Base-by-base conservation (phyloP, 2,329 filamentous ascomycete species). In the Arthroderma sp. region DNA sequence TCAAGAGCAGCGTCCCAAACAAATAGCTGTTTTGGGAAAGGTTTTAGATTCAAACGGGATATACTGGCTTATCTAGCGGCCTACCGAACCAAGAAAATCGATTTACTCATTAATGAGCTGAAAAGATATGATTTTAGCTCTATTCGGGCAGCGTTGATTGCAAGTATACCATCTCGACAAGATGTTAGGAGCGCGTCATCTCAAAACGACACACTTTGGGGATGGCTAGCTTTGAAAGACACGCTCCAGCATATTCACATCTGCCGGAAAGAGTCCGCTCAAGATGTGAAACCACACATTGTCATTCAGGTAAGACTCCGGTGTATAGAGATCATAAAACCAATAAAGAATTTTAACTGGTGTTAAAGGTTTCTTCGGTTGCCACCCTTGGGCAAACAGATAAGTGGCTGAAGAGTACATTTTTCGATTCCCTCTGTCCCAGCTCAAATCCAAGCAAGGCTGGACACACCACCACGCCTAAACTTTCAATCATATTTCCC, bases 401-500 rank as follows among this genome's bases (percentile, higher is more conserved):
- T 42, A 75, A 72, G 43, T 94, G 86, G 86, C 66, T 94, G 0
- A 73, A 73, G 41, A 71, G 77, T 27, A 80, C 75, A 0, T 65
- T 84, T 10, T 82, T 83, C 55, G 62, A 58, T 43, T 63, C 60
- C 37, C 60, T 66, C 40, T 64, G 55, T 36, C 57, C 54, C 41
- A 44, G 40, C 32, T 48, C 54, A 27, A 45, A 41, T 48, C 1
- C 47, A 42, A 32, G 49, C 53, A 36, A 47, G 11, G 51, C 9
- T 38, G 11, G 8, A 29, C 36, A 4, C 11, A 28, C 38, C 4
- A 41, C 50, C 1, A 63, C 61, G 15, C 72, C 78, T 1, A 68
- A 63, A 4, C 80, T 83, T 63, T 82, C 78, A 41, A 71, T 94
- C 33, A 73, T 94, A 4, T 94, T 89, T 53, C 87, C 87, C 0